Percentiles rank a stretch among this genome's conserved stretches.
These are phyloP conservation scores for Polyporus arcularius DNA, from an alignment of 768 basidiomycete species.

Conservation along the genomic window DNA sequence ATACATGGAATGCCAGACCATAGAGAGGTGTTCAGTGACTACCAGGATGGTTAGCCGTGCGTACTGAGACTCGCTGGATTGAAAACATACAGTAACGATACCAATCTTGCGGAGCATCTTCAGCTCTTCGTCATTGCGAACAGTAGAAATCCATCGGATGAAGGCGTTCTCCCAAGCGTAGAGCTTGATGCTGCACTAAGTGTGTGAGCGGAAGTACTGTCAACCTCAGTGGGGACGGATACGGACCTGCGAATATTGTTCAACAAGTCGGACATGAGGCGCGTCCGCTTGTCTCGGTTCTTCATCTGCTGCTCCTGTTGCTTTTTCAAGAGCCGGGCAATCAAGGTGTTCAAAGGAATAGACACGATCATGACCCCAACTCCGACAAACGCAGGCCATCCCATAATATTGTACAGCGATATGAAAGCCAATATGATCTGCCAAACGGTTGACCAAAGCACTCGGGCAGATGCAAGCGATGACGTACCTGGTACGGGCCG, in stretches of 20 bases:
- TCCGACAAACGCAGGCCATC: conserved; percentile 90
- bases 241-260: conserved; percentile 82
- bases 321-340: conserved; percentile 68
- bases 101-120: conserved; percentile 84
- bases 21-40: conserved; percentile 61
- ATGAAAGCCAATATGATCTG: conserved; percentile 88
- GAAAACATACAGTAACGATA: conserved; percentile 55
- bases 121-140: conserved; percentile 82
- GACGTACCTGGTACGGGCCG: conserved; percentile 77
- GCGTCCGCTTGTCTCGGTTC: conserved; percentile 80
- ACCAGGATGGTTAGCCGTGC: not conserved
- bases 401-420: conserved; percentile 86
- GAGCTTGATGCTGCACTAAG: conserved; percentile 72
- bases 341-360: conserved; percentile 70
- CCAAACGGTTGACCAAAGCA: not conserved
- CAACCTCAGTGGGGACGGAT: not conserved
- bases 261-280: conserved; percentile 92
- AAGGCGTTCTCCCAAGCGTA: conserved; percentile 97
- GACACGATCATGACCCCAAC: conserved; percentile 87
- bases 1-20: conserved; percentile 69
- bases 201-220: not conserved
- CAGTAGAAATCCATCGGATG: conserved; percentile 71
- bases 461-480: not conserved
- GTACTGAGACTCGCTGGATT: too few relatives aligned
- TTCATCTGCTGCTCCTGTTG: conserved; percentile 94